Percentiles rank a stretch among this genome's conserved stretches.
Conservation (phyloP, 2,329 filamentous ascomycete genomes). For the Phialophora chinensis region DNA sequence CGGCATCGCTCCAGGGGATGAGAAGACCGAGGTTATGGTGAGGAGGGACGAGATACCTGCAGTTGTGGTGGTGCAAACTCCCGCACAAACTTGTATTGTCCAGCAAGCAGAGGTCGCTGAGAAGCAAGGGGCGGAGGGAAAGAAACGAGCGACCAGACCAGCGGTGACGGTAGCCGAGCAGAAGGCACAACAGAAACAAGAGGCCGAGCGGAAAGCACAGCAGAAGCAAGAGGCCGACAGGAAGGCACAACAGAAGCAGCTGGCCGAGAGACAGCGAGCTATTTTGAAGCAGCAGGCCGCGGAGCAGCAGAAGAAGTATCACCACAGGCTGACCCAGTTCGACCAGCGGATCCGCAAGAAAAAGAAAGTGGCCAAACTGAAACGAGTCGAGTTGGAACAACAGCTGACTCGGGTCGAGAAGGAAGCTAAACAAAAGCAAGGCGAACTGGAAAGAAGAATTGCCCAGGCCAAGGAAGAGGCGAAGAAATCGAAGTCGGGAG, state of each 20-base stretch:
- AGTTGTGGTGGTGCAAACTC: background rate
- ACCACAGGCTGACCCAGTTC: too few relatives aligned
- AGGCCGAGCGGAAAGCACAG: too few relatives aligned
- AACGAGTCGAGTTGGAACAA: background rate
- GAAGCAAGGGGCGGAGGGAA: slow-evolving; percentile 6
- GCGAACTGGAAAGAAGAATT: slow-evolving; percentile 5
- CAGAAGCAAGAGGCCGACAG: background rate
- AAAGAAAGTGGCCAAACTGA: background rate
- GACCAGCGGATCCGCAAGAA: too few relatives aligned
- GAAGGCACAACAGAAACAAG: too few relatives aligned
- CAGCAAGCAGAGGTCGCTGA: background rate
- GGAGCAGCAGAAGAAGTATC: too few relatives aligned
- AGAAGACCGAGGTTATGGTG: background rate
- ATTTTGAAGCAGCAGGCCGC: too few relatives aligned
- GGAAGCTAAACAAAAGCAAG: slow-evolving; percentile 6
- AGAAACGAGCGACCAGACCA: background rate
- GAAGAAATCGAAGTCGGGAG: background rate
- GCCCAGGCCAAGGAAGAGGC: background rate
- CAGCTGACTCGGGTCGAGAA: background rate
- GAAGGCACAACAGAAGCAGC: background rate
- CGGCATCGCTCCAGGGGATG: background rate
- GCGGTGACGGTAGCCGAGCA: background rate
- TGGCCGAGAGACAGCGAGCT: background rate
- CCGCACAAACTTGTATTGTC: slow-evolving; percentile 1
- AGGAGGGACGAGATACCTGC: background rate